Evolutionary conservation across 2,329 filamentous ascomycete genomes (phyloP).

Genomic region (Westerdykella aurantiaca): DNA sequence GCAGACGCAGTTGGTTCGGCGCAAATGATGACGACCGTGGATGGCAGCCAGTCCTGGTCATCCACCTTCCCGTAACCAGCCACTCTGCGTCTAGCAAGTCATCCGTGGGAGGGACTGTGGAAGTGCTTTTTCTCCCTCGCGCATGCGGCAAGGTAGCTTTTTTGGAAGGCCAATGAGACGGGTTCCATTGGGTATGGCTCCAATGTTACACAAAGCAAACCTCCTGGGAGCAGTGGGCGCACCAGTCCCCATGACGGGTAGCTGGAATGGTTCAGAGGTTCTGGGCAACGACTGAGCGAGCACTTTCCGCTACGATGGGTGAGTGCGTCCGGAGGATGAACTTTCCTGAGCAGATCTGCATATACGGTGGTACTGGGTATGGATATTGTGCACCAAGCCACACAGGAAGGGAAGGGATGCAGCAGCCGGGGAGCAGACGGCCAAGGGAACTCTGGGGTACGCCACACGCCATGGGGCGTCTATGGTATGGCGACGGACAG

Average conservation of each 20-base stretch:
- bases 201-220: slow-evolving; percentile 13
- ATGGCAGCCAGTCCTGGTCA: background rate
- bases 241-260: background rate
- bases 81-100: slow-evolving; percentile 5
- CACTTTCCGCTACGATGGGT: slow-evolving; percentile 16
- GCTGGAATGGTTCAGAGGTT: background rate
- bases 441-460: background rate
- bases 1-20: too few relatives aligned
- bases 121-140: slow-evolving; percentile 10
- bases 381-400: slow-evolving; percentile 19
- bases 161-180: slow-evolving; percentile 22
- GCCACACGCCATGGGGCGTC: too few relatives aligned
- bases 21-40: background rate
- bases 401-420: slow-evolving; percentile 13
- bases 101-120: slow-evolving; percentile 3
- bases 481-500: background rate
- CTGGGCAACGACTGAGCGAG: background rate
- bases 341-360: slow-evolving; percentile 22
- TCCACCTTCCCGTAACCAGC: background rate
- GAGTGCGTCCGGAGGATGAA: slow-evolving; percentile 8
- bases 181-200: slow-evolving; percentile 14
- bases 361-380: slow-evolving; percentile 2
- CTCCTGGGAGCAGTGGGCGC: background rate
- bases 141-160: background rate
- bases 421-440: slow-evolving; percentile 5